Base-by-base conservation (phyloP, 306 rosid species). In the Neltuma alba region DNA sequence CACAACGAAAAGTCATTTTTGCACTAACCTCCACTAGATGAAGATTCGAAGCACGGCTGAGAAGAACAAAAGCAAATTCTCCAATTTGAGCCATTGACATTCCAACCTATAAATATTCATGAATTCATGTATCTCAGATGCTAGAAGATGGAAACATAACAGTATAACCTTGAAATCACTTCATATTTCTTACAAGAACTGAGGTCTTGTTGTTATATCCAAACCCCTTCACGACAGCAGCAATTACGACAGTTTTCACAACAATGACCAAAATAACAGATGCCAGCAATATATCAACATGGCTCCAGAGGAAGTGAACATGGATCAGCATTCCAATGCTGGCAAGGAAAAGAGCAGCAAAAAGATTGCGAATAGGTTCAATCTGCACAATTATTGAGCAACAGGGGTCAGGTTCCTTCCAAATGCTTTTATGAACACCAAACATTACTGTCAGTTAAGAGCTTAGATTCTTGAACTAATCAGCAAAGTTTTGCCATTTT, bases 271-370 rank as follows among this genome's bases (percentile, higher is more conserved):
- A 87, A 77, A 93, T 86, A 73, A 96, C 98, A 52, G 99, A 89
- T 79, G 98, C 99, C 68, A 96, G 91, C 88, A 96, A 87, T 58
- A 93, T 96, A 78, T 96, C 99, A 82, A 96, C 95, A 79, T 93
- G 98, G 79, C 84, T 93, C 99, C 99, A 96, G 36, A 96, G 98
- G 83, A 96, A 96, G 73, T 93, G 99, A 85, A 96, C 97, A 78
- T 93, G 94, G 82, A 96, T 96, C 82, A 93, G 77, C 99, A 93
- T 96, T 83, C 99, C 99, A 74, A 96, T 93, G 94, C 98, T 91
- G 68, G 98, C 93, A 8, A 96, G 97, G 85, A 96, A 96, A 85
- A 90, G 97, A 54, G 99, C 98, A 60, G 98, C 97, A 30, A 96
- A 96, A 77, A 90, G 86, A 80, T 96, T 96, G 84, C 96, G 92